A percentile compares a stretch with the other conserved stretches of the same genome.
phyloP scores from a whole-genome alignment of 129 eudicot species.

The Flaveria bidentis region DNA sequence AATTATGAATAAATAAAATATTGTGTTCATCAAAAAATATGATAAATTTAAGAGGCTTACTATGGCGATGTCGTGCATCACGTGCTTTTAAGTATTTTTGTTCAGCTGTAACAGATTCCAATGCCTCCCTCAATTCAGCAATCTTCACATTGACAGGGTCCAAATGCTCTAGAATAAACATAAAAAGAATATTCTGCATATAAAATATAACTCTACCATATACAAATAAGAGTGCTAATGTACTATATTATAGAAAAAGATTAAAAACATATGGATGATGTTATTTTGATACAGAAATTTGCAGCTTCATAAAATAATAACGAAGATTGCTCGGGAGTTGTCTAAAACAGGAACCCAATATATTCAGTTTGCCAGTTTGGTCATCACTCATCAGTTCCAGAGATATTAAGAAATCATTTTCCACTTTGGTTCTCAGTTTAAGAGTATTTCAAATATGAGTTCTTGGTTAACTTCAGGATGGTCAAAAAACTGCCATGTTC shows the following conservation, averaged over 20 bases:
- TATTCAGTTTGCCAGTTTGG: too few species aligned
- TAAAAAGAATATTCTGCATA: neutral
- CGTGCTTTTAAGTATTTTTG: conserved; percentile 95
- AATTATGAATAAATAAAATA: neutral
- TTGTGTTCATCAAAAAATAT: neutral
- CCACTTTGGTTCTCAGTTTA: neutral
- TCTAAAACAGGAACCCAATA: neutral
- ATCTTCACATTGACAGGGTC: conserved; percentile 97
- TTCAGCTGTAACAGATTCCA: conserved; percentile 89
- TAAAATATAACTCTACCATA: neutral
- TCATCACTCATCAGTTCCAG: too few species aligned
- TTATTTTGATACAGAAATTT: neutral
- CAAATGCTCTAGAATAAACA: conserved; percentile 70
- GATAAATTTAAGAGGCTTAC: conserved; percentile 48
- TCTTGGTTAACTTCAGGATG: neutral
- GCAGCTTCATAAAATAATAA: neutral
- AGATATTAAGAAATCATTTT: neutral
- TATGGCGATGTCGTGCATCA: conserved; percentile 91
- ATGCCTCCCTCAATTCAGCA: conserved; percentile 92
- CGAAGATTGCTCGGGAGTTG: neutral
- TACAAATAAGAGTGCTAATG: neutral
- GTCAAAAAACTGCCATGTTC: neutral
- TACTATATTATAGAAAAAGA: conserved; percentile 3
- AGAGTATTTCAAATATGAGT: neutral
- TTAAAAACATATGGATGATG: neutral